Conservation (phyloP, 2,329 filamentous ascomycete genomes). For the Gremmenia infestans region DNA sequence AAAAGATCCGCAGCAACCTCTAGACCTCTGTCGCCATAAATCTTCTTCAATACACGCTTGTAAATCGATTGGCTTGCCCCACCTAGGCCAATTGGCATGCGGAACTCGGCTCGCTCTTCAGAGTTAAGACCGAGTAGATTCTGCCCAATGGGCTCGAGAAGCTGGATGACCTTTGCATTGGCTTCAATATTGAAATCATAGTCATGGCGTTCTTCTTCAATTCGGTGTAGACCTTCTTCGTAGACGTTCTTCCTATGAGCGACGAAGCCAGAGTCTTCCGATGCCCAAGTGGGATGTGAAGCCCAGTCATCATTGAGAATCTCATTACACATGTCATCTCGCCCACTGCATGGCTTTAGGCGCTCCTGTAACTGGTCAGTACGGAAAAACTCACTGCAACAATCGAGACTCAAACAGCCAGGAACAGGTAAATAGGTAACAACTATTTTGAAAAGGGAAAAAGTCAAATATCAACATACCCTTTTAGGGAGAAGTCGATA, state of each 20-base stretch:
- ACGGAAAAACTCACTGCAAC: not conserved
- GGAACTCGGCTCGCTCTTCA: conserved; percentile 67
- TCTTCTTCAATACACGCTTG: conserved; percentile 94
- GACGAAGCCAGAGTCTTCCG: conserved; percentile 95
- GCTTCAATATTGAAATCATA: conserved; percentile 98
- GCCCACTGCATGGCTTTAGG: conserved; percentile 85
- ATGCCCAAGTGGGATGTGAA: conserved; percentile 97
- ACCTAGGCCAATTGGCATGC: conserved; percentile 76
- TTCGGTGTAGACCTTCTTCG: conserved; percentile 89
- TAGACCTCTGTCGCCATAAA: conserved; percentile 84
- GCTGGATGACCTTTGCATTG: conserved; percentile 89
- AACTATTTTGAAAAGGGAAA: not conserved
- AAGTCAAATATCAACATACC: conserved; percentile 35
- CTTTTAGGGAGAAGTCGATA: conserved; percentile 88
- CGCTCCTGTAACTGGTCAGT: conserved; percentile 53
- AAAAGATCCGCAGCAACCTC: conserved; percentile 88
- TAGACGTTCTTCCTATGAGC: conserved; percentile 95
- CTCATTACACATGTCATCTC: conserved; percentile 88
- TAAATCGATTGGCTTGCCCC: conserved; percentile 96
- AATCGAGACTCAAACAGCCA: not conserved
- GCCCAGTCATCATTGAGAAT: conserved; percentile 98
- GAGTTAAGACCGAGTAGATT: conserved; percentile 78
- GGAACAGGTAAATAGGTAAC: too few relatives aligned
- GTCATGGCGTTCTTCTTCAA: conserved; percentile 96
- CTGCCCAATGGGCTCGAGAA: conserved; percentile 89